A percentile compares a stretch with the other conserved stretches of the same genome.
phyloP scores from a whole-genome alignment of 331 rosid genomes.

The Pyracantha coccinea region DNA sequence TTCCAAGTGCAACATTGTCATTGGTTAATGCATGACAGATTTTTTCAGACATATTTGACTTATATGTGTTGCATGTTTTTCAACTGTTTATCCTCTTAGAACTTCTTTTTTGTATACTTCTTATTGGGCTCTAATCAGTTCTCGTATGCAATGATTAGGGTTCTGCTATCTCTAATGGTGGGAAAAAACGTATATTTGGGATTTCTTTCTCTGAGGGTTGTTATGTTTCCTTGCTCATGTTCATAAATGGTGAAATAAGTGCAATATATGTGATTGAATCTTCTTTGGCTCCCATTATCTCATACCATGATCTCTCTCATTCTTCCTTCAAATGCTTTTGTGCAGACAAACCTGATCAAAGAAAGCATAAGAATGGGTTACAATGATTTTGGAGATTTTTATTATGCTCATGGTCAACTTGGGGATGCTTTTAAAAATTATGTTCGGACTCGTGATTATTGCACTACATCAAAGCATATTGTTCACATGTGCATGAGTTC shows the following conservation, averaged over 20 bases:
- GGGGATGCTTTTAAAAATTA: constrained; percentile 92
- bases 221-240: neutral
- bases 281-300: constrained; percentile 1
- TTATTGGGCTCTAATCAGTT: neutral
- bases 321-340: constrained; percentile 13
- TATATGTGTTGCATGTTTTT: neutral
- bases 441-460: constrained; percentile 95
- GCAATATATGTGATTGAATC: neutral
- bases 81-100: neutral
- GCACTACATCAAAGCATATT: constrained; percentile 88
- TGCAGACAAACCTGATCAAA: constrained; percentile 93
- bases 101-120: too few species aligned
- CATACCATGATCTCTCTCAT: constrained; percentile 9
- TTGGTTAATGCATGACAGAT: neutral
- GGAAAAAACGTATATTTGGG: neutral
- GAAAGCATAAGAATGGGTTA: constrained; percentile 99
- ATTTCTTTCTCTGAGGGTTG: neutral
- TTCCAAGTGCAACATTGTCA: neutral
- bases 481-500: constrained; percentile 95
- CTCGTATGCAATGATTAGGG: neutral
- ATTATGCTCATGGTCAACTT: constrained; percentile 79
- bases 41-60: neutral
- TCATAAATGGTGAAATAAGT: neutral
- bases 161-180: neutral
- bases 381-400: constrained; percentile 97